Percentiles rank a stretch among this genome's conserved stretches.
Evolutionary conservation across 176 grass and related monocot genomes (phyloP).

Genomic region (Zoysia japonica): DNA sequence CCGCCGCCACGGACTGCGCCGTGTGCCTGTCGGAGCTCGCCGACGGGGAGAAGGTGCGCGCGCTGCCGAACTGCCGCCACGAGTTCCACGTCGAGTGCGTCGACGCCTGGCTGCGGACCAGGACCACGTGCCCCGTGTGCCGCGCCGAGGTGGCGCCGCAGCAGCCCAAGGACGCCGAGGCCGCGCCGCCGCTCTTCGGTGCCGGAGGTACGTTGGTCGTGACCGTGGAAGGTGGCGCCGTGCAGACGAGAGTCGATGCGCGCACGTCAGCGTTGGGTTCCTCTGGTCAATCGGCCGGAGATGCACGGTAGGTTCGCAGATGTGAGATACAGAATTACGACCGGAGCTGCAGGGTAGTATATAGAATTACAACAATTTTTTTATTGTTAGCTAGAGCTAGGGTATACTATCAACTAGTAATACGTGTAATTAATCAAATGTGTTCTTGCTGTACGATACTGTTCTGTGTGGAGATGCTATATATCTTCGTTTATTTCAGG

Average conservation of each 20-base stretch:
- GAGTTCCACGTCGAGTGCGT: constrained; percentile 62
- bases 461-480: too few relatives aligned
- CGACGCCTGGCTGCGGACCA: constrained; percentile 58
- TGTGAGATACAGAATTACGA: background rate
- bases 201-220: constrained; percentile 41
- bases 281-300: background rate
- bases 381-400: too few relatives aligned
- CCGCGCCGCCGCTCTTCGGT: constrained; percentile 1
- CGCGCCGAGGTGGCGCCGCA: constrained; percentile 42
- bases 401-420: too few relatives aligned
- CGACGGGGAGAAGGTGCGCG: constrained; percentile 60
- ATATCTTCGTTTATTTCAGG: too few relatives aligned
- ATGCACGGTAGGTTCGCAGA: background rate
- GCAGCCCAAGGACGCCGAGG: background rate
- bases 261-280: background rate
- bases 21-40: constrained; percentile 64
- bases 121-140: constrained; percentile 67
- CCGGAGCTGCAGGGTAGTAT: background rate
- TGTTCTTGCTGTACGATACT: too few relatives aligned
- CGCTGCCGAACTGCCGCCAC: constrained; percentile 53
- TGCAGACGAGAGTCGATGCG: background rate
- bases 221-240: constrained; percentile 16
- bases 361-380: background rate
- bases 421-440: background rate
- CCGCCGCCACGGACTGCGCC: constrained; percentile 26